phyloP scores from a whole-genome alignment of 169 alveolate genomes.

The Plasmodium malariae region DNA sequence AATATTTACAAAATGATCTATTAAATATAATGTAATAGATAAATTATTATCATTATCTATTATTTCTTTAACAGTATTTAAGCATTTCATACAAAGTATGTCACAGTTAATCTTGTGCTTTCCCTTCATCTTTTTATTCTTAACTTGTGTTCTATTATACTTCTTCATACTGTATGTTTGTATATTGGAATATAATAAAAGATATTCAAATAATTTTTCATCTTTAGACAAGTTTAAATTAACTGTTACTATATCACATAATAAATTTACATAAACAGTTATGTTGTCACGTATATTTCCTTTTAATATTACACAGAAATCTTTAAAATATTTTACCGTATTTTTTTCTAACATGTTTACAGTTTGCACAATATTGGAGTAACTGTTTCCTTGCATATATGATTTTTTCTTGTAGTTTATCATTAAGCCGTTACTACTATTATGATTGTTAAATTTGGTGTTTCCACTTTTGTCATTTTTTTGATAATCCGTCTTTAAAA shows the following conservation, averaged over 20 bases:
- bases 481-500: background rate
- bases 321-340: constrained; percentile 32
- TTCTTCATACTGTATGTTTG: constrained; percentile 14
- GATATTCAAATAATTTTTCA: constrained; percentile 36
- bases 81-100: constrained; percentile 42
- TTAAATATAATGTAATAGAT: constrained; percentile 18
- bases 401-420: background rate
- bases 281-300: constrained; percentile 27
- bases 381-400: background rate
- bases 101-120: constrained; percentile 7
- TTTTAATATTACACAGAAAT: constrained; percentile 40
- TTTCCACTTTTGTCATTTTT: background rate
- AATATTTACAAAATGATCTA: constrained; percentile 30
- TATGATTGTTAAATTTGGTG: background rate
- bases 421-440: background rate
- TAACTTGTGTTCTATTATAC: background rate
- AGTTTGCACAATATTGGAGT: constrained; percentile 39
- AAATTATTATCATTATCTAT: constrained; percentile 58
- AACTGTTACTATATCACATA: constrained; percentile 68
- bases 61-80: constrained; percentile 40
- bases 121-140: background rate
- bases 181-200: constrained; percentile 34
- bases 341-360: constrained; percentile 41
- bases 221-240: constrained; percentile 49
- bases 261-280: constrained; percentile 58